Percentiles rank a stretch among this genome's conserved stretches.
Evolutionary conservation across 2,329 filamentous ascomycete genomes (phyloP).

Genomic region (Colletotrichum trifolii): DNA sequence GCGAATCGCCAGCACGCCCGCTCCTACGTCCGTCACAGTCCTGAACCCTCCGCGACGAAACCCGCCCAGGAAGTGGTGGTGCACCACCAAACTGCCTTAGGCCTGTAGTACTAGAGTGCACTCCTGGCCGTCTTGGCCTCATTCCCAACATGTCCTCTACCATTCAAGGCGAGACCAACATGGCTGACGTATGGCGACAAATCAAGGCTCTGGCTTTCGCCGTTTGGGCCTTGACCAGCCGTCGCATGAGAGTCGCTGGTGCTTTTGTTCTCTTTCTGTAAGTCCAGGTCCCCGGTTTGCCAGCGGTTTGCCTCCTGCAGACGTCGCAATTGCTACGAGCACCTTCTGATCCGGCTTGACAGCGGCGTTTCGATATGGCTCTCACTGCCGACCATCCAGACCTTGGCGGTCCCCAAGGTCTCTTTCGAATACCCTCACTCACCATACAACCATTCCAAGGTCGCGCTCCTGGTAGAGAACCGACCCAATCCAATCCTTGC

Average conservation of each 20-base stretch:
- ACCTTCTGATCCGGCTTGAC: slow-evolving; percentile 8
- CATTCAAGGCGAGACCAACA: slow-evolving; percentile 35
- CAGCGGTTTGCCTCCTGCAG: background rate
- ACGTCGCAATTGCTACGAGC: too few relatives aligned
- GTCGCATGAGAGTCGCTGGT: slow-evolving; percentile 47
- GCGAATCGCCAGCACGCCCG: slow-evolving; percentile 23
- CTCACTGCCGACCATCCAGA: slow-evolving; percentile 38
- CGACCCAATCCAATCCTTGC: slow-evolving; percentile 61
- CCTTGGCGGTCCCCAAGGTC: slow-evolving; percentile 43
- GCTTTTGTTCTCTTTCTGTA: slow-evolving; percentile 47
- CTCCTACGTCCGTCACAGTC: slow-evolving; percentile 2
- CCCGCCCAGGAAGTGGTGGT: background rate
- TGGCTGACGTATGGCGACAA: slow-evolving; percentile 39
- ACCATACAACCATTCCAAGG: slow-evolving; percentile 60
- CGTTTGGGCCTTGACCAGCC: slow-evolving; percentile 47
- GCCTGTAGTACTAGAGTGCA: background rate
- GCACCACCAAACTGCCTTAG: background rate
- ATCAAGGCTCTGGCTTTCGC: slow-evolving; percentile 39
- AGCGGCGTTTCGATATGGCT: slow-evolving; percentile 39
- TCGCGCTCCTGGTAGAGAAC: slow-evolving; percentile 67
- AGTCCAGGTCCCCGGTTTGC: slow-evolving; percentile 27
- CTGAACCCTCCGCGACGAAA: background rate
- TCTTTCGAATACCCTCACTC: slow-evolving; percentile 49
- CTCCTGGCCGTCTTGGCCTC: slow-evolving; percentile 8
- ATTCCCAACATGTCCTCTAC: slow-evolving; percentile 25